Evolutionary conservation across 495 filamentous ascomycete genomes (phyloP), one percentile per base, ranked within the genome.

Genomic region (Penicillium ucsense): DNA sequence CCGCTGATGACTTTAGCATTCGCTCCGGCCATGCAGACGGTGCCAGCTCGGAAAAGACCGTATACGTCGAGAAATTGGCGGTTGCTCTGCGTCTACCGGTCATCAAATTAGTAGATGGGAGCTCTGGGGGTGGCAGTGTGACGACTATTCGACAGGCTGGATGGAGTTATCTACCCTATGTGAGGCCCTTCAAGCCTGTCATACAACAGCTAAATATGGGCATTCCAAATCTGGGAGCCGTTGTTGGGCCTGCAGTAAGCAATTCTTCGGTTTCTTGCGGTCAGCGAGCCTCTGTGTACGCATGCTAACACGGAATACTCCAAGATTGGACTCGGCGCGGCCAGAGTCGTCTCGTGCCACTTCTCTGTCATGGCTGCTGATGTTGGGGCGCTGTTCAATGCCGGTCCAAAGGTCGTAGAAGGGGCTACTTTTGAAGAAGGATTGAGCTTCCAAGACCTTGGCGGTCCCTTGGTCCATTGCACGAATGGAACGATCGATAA

Each of bases 401-500:
- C 80, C 5, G 80, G 80, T 1, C 79, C 80, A 0, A 75, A 80
- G 40, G 79, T 84, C 6, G 80, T 82, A 9, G 71, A 76, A 40
- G 73, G 70, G 27, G 77, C 78, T 4, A 82, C 78, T 0, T 77
- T 80, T 51, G 78, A 82, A 59, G 77, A 82, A 63, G 76, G 68
- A 1, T 66, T 83, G 1, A 71, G 67, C 20, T 76, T 79, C 46
- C 71, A 71, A 36, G 71, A 76, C 38, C 60, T 81, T 1, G 78
- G 76, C n/a, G 78, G 78, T 0, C 73, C 74, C 9, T 54, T 62
- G 52, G 72, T 84, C 50, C 80, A 84, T 50, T 81, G 79, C 55
- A 78, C 74, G 5, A 82, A 84, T 46, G 80, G 80, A 1, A 84
- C 79, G 1, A 80, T 84, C 46, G 80, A 84, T 50, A 82, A 84